Percentiles rank a stretch among this genome's conserved stretches.
Conservation (phyloP, 306 rosid species). For the Purshia tridentata region DNA sequence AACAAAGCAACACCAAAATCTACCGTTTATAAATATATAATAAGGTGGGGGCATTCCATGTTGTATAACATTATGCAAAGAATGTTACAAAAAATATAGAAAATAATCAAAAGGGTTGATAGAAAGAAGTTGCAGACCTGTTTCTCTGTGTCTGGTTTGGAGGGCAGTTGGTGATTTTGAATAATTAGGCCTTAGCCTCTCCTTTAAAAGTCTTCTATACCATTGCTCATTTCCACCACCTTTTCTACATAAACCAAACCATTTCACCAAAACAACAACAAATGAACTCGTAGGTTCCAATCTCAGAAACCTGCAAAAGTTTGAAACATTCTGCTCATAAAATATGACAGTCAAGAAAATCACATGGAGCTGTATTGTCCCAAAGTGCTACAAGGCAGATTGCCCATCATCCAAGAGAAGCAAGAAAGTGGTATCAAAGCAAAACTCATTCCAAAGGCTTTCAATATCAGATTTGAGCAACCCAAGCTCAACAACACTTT, state of each 20-base stretch:
- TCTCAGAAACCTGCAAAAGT: neutral
- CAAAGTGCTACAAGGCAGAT: constrained; percentile 51
- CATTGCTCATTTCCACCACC: constrained; percentile 17
- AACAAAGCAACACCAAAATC: constrained; percentile 1
- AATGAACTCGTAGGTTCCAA: neutral
- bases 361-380: constrained; percentile 47
- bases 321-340: constrained; percentile 1
- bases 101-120: constrained; percentile 22
- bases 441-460: constrained; percentile 52
- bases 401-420: constrained; percentile 28
- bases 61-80: constrained; percentile 11
- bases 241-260: neutral
- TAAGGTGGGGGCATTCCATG: neutral
- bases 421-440: constrained; percentile 52
- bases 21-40: constrained; percentile 1
- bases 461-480: constrained; percentile 65
- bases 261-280: neutral
- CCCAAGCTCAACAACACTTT: constrained; percentile 50
- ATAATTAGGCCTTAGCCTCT: constrained; percentile 23
- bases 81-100: neutral
- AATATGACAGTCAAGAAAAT: constrained; percentile 36
- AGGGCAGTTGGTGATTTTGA: constrained; percentile 47
- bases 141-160: constrained; percentile 17
- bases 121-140: constrained; percentile 38
- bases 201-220: constrained; percentile 21